Evolutionary conservation across 2,329 filamentous ascomycete genomes (phyloP).

Genomic region (Corinectria fuckeliana): DNA sequence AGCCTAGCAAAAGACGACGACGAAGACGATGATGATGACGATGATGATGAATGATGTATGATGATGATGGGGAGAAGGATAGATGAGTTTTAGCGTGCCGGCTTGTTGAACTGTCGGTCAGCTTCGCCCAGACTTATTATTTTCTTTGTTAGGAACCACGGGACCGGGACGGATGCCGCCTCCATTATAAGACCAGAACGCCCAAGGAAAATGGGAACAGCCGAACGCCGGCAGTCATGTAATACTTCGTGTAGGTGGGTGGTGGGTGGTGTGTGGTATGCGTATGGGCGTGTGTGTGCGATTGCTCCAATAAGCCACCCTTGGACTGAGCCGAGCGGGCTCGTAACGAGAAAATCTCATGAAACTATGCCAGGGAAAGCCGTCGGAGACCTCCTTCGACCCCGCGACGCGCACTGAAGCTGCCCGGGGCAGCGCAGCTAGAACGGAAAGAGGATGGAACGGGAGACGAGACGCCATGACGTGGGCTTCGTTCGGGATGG

Average conservation of each 20-base stretch:
- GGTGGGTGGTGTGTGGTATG: background rate
- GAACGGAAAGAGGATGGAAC: background rate
- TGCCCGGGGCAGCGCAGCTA: background rate
- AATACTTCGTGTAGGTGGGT: constrained; percentile 2
- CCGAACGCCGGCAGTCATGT: constrained; percentile 13
- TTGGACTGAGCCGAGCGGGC: constrained; percentile 1
- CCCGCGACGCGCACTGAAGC: too few relatives aligned
- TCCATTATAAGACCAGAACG: background rate
- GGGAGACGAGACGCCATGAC: background rate
- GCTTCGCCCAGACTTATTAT: background rate
- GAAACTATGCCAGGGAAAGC: background rate
- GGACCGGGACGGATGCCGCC: background rate
- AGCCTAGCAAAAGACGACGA: background rate
- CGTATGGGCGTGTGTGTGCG: background rate
- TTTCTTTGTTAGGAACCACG: background rate
- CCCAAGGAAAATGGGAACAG: constrained; percentile 7
- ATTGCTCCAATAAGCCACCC: constrained; percentile 6
- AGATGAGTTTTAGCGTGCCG: background rate
- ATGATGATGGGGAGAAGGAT: background rate
- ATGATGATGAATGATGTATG: background rate
- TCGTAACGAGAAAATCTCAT: constrained; percentile 1
- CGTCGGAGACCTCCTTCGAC: too few relatives aligned
- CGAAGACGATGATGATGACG: background rate
- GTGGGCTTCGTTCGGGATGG: background rate
- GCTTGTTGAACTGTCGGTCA: background rate